These are phyloP conservation scores for Cryptococcus neoformans DNA, from an alignment of 1,284 basidiomycete species.

Conservation along the genomic window DNA sequence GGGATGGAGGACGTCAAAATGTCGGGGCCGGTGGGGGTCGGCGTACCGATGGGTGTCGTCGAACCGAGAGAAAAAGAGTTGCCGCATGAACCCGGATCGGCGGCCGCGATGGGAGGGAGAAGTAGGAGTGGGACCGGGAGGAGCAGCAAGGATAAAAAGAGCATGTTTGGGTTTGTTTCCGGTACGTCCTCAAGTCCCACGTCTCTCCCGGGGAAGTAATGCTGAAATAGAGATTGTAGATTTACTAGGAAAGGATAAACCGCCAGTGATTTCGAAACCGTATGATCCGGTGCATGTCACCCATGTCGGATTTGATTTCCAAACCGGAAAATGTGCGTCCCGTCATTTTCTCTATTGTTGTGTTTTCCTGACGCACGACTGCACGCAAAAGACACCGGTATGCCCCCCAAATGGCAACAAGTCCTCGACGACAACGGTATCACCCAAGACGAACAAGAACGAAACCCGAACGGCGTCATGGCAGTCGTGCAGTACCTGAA, in stretches of 20 bases:
- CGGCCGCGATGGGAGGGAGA: slow-evolving; percentile 36
- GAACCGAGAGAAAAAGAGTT: slow-evolving; percentile 39
- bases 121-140: slow-evolving; percentile 47
- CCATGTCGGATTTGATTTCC: slow-evolving; percentile 98
- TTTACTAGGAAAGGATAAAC: slow-evolving; percentile 63
- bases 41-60: slow-evolving; percentile 26
- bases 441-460: slow-evolving; percentile 90
- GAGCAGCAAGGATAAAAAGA: slow-evolving; percentile 50
- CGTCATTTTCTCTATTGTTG: too few relatives aligned
- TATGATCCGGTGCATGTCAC: slow-evolving; percentile 99
- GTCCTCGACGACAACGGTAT: slow-evolving; percentile 95
- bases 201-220: too few relatives aligned
- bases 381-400: slow-evolving; percentile 78
- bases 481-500: slow-evolving; percentile 94
- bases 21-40: slow-evolving; percentile 16
- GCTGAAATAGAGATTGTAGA: too few relatives aligned
- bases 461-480: slow-evolving; percentile 94
- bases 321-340: slow-evolving; percentile 79
- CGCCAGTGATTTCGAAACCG: slow-evolving; percentile 87
- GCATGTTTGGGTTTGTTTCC: slow-evolving; percentile 49
- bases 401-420: slow-evolving; percentile 99
- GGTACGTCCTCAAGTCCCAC: too few relatives aligned
- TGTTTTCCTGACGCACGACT: neutral
- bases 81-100: slow-evolving; percentile 29
- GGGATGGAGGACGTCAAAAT: slow-evolving; percentile 33